A percentile compares a stretch with the other conserved stretches of the same genome.
Conservation (phyloP, 108 stramenopile genomes). For the Heterococcus sp. region DNA sequence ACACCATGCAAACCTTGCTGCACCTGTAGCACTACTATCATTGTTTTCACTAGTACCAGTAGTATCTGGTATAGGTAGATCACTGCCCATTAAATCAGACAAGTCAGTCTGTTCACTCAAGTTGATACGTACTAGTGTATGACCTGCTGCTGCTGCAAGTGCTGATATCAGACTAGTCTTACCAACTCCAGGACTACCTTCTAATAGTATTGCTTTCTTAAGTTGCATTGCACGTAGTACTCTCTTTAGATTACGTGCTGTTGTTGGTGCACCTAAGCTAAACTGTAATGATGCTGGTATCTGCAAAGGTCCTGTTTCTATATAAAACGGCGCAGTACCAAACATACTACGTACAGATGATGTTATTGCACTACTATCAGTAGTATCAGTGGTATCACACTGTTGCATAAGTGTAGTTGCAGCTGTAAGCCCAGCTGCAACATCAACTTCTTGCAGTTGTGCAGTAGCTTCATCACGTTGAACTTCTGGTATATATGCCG, state of each 20-base stretch:
- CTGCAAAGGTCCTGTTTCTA: constrained; percentile 3
- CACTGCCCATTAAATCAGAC: constrained; percentile 95
- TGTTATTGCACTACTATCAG: not conserved
- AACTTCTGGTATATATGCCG: not conserved
- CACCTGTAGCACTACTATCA: constrained; percentile 1
- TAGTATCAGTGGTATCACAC: constrained; percentile 63
- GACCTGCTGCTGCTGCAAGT: constrained; percentile 82
- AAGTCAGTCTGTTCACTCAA: constrained; percentile 98
- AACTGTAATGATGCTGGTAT: constrained; percentile 57
- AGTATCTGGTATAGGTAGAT: constrained; percentile 70
- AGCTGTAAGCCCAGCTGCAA: not conserved
- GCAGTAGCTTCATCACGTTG: not conserved
- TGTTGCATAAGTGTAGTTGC: constrained; percentile 61
- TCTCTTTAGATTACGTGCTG: constrained; percentile 78
- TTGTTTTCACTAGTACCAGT: constrained; percentile 5
- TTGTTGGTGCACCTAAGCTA: constrained; percentile 84
- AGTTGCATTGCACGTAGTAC: constrained; percentile 91
- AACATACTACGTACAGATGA: not conserved
- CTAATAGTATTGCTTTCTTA: constrained; percentile 87
- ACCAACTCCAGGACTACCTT: constrained; percentile 96
- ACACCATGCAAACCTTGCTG: constrained; percentile 79
- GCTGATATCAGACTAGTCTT: constrained; percentile 89
- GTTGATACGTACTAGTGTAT: constrained; percentile 85
- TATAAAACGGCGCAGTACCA: constrained; percentile 41
- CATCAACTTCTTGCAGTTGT: not conserved